Base-by-base conservation (phyloP, 768 basidiomycete genomes). In the Pleurotus citrinopileatus region DNA sequence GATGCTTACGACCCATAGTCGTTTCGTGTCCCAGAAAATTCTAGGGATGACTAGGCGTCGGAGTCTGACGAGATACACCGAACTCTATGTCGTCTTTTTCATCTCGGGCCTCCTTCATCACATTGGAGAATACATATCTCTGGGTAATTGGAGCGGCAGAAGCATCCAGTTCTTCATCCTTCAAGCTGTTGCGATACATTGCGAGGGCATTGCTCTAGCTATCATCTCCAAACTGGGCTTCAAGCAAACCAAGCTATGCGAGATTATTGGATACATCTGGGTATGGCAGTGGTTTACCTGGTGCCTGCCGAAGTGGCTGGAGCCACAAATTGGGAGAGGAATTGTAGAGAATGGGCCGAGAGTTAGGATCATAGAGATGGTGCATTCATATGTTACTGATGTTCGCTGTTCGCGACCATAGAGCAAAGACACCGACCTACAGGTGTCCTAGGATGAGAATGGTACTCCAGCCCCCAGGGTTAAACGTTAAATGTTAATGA, bases 11-110 rank as follows among this genome's bases (percentile, higher is more conserved):
- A 2, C 23, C 23, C 23, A 22, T 17, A 22, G 20, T 27, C 43
- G 22, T 8, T 44, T 44, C 17, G 22, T 44, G 7, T 23, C 58
- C 8, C 44, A 59, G 25, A 45, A 52, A 3, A 25, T 54, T 12
- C 52, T 70, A 1, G 57, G 61, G 1, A 54, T 68, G 34, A 42
- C 46, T 10, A 55, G 57, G 4, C 63, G 67, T 28, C 57, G 60
- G 17, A 59, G 48, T 7, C 37, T 59, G 13, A 67, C 67, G 3
- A 58, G 60, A 0, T 65, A 66, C 50, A 59, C 57, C 12, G 69
- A 72, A 43, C 59, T 71, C 10, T 67, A 68, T 52, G 55, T 59
- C 22, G 70, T 60, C 10, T 72, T 72, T 58, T 28, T 63, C 19
- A 46, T 72, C 7, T 71, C 71, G 1, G 67, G 64, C 2, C 20